Conservation (phyloP, 2,329 filamentous ascomycete genomes). For the Ophiostoma sp. region DNA sequence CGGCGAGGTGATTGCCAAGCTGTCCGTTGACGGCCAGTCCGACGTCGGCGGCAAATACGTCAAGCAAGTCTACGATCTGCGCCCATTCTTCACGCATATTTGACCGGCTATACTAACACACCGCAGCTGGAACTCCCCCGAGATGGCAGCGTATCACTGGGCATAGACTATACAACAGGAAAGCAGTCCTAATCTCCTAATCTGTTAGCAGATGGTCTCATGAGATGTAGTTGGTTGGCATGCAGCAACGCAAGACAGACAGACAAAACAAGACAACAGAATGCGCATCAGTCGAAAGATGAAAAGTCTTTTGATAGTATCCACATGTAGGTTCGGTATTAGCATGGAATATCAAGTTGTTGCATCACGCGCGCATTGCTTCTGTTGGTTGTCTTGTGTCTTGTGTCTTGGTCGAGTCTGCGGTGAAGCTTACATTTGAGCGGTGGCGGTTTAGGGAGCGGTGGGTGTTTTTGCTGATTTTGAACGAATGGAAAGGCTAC, state of each 20-base stretch:
- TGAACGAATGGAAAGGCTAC: background rate
- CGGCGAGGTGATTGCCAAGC: conserved; percentile 75
- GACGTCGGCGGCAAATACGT: conserved; percentile 73
- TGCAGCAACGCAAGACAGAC: conserved; percentile 27
- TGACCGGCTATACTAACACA: background rate
- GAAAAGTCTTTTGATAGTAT: conserved; percentile 67
- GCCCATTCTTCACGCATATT: background rate
- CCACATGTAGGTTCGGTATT: conserved; percentile 66
- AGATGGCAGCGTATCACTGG: conserved; percentile 44
- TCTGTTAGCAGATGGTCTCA: conserved; percentile 2
- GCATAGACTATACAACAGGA: background rate
- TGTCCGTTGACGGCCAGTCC: conserved; percentile 60
- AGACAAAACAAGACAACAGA: conserved; percentile 32
- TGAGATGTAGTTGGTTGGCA: background rate
- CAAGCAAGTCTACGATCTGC: conserved; percentile 43
- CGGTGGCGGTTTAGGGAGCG: background rate
- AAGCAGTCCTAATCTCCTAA: background rate
- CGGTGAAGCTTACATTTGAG: conserved; percentile 23
- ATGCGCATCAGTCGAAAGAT: conserved; percentile 71
- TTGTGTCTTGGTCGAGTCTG: background rate
- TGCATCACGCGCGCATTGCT: conserved; percentile 53
- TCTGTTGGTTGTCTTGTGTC: conserved; percentile 24
- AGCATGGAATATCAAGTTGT: conserved; percentile 67
- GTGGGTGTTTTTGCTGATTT: background rate
- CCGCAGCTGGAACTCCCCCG: conserved; percentile 48